Conservation (phyloP, 306 rosid genomes). For the Malus fusca region DNA sequence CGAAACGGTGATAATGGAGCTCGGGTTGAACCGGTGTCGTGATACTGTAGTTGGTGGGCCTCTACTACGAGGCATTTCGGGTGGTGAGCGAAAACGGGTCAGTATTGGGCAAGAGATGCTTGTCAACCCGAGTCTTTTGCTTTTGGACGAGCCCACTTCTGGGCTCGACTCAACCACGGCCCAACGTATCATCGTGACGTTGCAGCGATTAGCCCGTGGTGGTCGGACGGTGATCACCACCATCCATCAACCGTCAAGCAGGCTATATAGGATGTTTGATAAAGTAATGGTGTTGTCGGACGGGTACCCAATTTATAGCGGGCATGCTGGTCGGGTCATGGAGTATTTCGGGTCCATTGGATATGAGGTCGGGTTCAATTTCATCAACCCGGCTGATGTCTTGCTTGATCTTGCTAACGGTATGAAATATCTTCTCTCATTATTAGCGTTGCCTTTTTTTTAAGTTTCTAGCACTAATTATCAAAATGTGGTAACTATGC, state of each 20-base stretch:
- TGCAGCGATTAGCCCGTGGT: slow-evolving; percentile 39
- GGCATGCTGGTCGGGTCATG: slow-evolving; percentile 56
- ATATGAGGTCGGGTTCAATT: slow-evolving; percentile 46
- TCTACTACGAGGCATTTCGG: slow-evolving; percentile 59
- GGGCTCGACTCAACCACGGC: slow-evolving; percentile 84
- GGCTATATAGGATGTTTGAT: slow-evolving; percentile 71
- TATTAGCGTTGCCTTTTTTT: neutral
- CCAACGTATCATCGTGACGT: slow-evolving; percentile 42
- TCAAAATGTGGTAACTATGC: neutral
- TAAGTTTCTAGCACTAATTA: neutral
- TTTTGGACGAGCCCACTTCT: slow-evolving; percentile 83
- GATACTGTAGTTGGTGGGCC: slow-evolving; percentile 46
- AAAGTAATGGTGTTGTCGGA: slow-evolving; percentile 63
- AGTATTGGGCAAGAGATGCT: slow-evolving; percentile 88
- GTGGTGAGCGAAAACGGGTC: slow-evolving; percentile 78
- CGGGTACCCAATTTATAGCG: slow-evolving; percentile 65
- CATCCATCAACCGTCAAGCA: slow-evolving; percentile 79
- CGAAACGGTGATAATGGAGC: slow-evolving; percentile 44
- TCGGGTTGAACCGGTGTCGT: slow-evolving; percentile 58
- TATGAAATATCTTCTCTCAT: slow-evolving; percentile 22
- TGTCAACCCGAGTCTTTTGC: slow-evolving; percentile 67
- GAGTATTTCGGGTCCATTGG: slow-evolving; percentile 62
- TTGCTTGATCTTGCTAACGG: slow-evolving; percentile 89
- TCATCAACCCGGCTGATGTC: slow-evolving; percentile 79
- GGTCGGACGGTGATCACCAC: slow-evolving; percentile 79